Percentiles rank a stretch among this genome's conserved stretches.
phyloP scores from a whole-genome alignment of 2,329 filamentous ascomycete genomes.

The Calonectria hawksworthii region DNA sequence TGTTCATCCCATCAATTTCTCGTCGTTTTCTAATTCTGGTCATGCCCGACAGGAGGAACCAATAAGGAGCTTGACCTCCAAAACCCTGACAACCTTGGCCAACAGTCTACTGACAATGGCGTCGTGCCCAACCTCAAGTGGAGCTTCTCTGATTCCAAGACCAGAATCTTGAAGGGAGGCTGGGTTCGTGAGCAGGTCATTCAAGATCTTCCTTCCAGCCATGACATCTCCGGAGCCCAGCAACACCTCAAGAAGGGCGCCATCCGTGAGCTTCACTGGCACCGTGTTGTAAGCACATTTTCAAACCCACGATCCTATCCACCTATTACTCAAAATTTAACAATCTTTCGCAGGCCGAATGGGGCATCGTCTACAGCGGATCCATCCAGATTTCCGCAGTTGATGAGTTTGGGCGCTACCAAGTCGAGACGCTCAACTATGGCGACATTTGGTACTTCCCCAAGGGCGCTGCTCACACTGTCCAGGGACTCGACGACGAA shows the following conservation, averaged over 20 bases:
- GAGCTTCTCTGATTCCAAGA: constrained; percentile 78
- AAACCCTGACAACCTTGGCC: constrained; percentile 75
- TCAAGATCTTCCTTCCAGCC: constrained; percentile 74
- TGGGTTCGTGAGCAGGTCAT: constrained; percentile 78
- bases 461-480: constrained; percentile 73
- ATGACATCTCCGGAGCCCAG: constrained; percentile 77
- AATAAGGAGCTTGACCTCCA: constrained; percentile 72
- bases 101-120: constrained; percentile 73
- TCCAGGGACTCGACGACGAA: constrained; percentile 75
- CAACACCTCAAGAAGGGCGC: constrained; percentile 77
- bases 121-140: constrained; percentile 77
- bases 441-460: constrained; percentile 80
- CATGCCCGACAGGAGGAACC: constrained; percentile 69
- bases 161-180: constrained; percentile 72
- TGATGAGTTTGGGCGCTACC: constrained; percentile 71
- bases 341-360: constrained; percentile 66
- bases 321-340: not conserved
- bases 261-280: constrained; percentile 77
- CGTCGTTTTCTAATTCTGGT: not conserved
- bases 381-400: constrained; percentile 71
- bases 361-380: constrained; percentile 74
- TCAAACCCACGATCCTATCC: rapidly evolving
- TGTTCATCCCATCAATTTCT: not conserved
- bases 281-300: constrained; percentile 68
- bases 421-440: constrained; percentile 67